Evolutionary conservation across 2,329 filamentous ascomycete genomes (phyloP).

Genomic region (Colletotrichum acutatum): DNA sequence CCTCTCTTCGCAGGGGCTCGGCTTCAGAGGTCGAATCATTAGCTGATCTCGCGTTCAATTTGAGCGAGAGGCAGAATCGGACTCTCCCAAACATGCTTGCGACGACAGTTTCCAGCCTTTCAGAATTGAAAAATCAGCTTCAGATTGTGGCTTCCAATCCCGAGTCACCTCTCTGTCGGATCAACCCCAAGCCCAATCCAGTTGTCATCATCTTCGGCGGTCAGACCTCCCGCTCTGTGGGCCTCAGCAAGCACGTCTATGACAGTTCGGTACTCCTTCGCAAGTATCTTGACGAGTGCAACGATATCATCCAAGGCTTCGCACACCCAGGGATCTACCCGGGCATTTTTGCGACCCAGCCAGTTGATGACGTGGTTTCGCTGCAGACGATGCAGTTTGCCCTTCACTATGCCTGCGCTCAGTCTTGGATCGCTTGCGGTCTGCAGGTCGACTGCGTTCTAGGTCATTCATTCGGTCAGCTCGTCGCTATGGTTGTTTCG

Average conservation of each 20-base stretch:
- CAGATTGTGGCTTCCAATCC: too few relatives aligned
- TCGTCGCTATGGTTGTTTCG: background rate
- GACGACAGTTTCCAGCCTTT: too few relatives aligned
- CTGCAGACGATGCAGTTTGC: background rate
- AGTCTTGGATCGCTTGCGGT: background rate
- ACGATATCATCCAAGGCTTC: background rate
- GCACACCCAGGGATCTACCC: background rate
- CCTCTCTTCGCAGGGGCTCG: too few relatives aligned
- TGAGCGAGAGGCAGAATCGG: too few relatives aligned
- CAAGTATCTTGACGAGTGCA: background rate
- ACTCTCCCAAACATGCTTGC: too few relatives aligned
- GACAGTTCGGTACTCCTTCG: background rate
- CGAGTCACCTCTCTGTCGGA: too few relatives aligned
- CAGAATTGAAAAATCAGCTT: too few relatives aligned
- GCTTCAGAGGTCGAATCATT: too few relatives aligned
- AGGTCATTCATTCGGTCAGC: background rate
- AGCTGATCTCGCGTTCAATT: too few relatives aligned
- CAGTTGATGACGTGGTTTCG: background rate
- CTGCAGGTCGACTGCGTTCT: background rate
- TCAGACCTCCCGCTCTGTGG: background rate
- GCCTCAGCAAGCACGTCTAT: constrained; percentile 3
- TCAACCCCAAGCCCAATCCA: background rate
- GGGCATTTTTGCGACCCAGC: background rate
- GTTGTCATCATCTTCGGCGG: constrained; percentile 21
- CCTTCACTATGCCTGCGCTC: background rate